Evolutionary conservation across 169 alveolate genomes (phyloP), one percentile per base, ranked within the genome.

Genomic region (Plasmodium falciparum): DNA sequence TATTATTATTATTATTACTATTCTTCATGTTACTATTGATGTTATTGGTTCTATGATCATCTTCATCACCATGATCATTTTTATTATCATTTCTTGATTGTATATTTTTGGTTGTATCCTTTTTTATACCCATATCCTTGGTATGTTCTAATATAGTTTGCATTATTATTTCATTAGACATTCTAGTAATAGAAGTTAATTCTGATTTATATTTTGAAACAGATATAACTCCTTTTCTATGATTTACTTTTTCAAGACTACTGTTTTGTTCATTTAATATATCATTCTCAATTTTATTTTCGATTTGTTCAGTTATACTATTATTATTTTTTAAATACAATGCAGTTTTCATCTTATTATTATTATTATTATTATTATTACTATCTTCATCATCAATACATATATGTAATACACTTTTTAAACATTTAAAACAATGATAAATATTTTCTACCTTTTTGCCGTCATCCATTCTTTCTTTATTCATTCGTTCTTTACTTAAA

Each of bases 381-480:
- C 45, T 66, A 83, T 83, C 59, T 9, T 67, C 65, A 12, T 61
- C 76, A 71, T 86, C 92, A 22, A 47, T 29, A 73, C 63, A 86
- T n/a, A 86, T 86, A 47, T 86, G 92, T 45, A 86, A 73, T 47
- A 86, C 92, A 73, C 92, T 86, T n/a, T 62, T 70, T 72, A 86
- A 67, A 66, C 92, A 86, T 39, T 26, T 65, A 73, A 86, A 86
- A 63, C 92, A 86, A 65, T 86, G 92, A 54, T n/a, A 86, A 17
- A 86, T 86, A 26, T 72, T 13, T 86, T 86, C 88, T 3, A 88
- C 88, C 49, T 66, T 50, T 71, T 86, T 86, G n/a, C 88, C 88
- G 58, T 86, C 92, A 72, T 52, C 73, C 63, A 86, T 15, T 47
- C 92, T 24, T 11, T 86, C 92, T 66, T 39, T 86, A 86, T 86